A percentile compares a stretch with the other conserved stretches of the same genome.
Conservation (phyloP, 1,139 yeast species). For the Yamadazyma trypodendri region DNA sequence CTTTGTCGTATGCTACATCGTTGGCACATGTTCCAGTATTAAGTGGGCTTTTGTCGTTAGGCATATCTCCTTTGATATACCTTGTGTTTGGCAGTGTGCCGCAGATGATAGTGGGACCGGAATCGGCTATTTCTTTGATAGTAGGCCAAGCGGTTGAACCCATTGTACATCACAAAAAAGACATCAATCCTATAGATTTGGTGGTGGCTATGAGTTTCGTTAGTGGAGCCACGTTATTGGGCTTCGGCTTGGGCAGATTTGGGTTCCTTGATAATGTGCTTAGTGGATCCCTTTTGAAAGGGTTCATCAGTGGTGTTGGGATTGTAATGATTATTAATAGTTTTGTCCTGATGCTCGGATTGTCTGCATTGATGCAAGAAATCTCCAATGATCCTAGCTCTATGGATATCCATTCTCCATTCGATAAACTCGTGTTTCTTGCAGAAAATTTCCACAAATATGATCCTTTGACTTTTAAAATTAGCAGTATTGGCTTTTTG, state of each 20-base stretch:
- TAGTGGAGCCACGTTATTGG: constrained; percentile 72
- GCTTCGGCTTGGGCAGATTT: constrained; percentile 77
- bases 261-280: constrained; percentile 89
- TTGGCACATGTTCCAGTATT: constrained; percentile 89
- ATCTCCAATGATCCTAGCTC: constrained; percentile 33
- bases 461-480: constrained; percentile 51
- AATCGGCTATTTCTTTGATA: constrained; percentile 86
- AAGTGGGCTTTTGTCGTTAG: constrained; percentile 80
- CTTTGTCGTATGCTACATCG: constrained; percentile 85
- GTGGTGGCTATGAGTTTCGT: constrained; percentile 74
- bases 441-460: constrained; percentile 35
- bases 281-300: constrained; percentile 78
- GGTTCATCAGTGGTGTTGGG: constrained; percentile 93
- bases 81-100: constrained; percentile 89
- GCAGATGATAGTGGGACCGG: constrained; percentile 96
- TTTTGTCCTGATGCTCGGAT: constrained; percentile 67
- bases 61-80: constrained; percentile 81
- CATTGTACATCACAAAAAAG: constrained; percentile 47
- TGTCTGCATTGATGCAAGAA: constrained; percentile 39
- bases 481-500: constrained; percentile 50
- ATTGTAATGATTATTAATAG: constrained; percentile 84
- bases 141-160: constrained; percentile 92
- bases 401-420: constrained; percentile 72
- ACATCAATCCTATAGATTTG: constrained; percentile 58
- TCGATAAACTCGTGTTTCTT: constrained; percentile 66